Evolutionary conservation across 2,329 filamentous ascomycete genomes (phyloP), one percentile per base, ranked within the genome.

Genomic region (Trematosphaeria pertusa): DNA sequence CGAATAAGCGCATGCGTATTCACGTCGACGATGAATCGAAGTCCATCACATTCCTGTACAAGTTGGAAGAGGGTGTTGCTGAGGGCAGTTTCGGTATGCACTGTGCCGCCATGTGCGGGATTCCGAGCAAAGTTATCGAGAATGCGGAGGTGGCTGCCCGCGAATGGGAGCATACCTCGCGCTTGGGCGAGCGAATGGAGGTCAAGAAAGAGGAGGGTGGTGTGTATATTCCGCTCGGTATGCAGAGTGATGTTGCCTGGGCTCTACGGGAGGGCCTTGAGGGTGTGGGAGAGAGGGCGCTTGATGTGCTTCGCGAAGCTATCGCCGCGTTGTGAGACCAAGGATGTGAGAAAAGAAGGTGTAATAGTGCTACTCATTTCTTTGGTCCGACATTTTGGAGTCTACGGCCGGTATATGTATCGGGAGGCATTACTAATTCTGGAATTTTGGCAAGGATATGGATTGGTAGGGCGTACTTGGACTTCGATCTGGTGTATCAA

Each of bases 31-130:
- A 94, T 4, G 83, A 81, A 36, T 82, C 90, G 47, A 83, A 90
- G 18, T 85, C 87, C n/a, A 86, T 99, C n/a, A 97, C 93, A 0
- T 99, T 99, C 75, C 71, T 99, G 44, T 99, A 99, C 76, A 92
- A 90, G 64, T 82, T 99, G 0, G 94, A 97, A 72, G 84, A 90
- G 11, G 94, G 94, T 1, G 91, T 97, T 8, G 94, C 94, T 0
- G 92, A 97, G 72, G 94, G 94, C 12, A 96, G 90, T 65, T 99
- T 97, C 65, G 94, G 94, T 62, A 99, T 99, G 94, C 94, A 99
- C 72, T 99, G 94, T 68, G 94, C 94, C 1, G 87, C 91, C 50
- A 99, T 99, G 94, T 99, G 94, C 62, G 94, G 94, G 1, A 97
- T 99, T 54, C 85, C 91, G 0, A 78, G 79, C 34, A 86, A 86